phyloP scores from a whole-genome alignment of 2,329 filamentous ascomycete genomes.

The Geosmithia morbida region DNA sequence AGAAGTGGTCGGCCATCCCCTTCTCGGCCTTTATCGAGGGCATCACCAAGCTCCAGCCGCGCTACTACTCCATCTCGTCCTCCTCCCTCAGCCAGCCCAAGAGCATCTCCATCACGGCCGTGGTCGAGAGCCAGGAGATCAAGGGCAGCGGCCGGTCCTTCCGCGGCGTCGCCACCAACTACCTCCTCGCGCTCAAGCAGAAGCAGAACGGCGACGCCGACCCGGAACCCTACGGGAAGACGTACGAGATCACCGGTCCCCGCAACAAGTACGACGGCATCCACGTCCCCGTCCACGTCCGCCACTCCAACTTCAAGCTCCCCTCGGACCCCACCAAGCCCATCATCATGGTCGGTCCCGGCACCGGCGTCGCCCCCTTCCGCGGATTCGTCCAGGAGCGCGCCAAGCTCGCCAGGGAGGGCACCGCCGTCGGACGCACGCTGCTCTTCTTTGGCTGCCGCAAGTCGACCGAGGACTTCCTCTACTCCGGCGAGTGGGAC shows the following conservation, averaged over 20 bases:
- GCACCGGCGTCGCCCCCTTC: constrained; percentile 94
- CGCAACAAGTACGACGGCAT: constrained; percentile 96
- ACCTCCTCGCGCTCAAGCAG: constrained; percentile 84
- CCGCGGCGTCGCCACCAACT: constrained; percentile 94
- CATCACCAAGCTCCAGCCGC: constrained; percentile 85
- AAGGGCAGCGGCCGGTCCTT: constrained; percentile 67
- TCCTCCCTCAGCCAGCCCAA: constrained; percentile 89
- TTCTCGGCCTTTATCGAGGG: constrained; percentile 94
- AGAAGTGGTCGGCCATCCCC: constrained; percentile 72
- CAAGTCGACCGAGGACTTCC: constrained; percentile 74
- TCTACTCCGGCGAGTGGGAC: constrained; percentile 87
- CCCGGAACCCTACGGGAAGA: constrained; percentile 70
- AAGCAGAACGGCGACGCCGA: constrained; percentile 84
- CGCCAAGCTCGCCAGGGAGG: constrained; percentile 65
- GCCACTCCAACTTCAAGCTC: constrained; percentile 98
- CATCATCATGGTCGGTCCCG: constrained; percentile 89
- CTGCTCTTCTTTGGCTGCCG: constrained; percentile 94
- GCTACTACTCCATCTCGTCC: constrained; percentile 98
- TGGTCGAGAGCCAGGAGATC: constrained; percentile 73
- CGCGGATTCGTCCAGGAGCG: constrained; percentile 90
- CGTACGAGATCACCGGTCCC: constrained; percentile 76
- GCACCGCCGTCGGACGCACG: constrained; percentile 72
- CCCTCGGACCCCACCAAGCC: constrained; percentile 90
- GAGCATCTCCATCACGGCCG: constrained; percentile 87
- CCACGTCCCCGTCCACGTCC: constrained; percentile 87